Conservation (phyloP, 169 alveolate species). For the Plasmodium cynomolgi region DNA sequence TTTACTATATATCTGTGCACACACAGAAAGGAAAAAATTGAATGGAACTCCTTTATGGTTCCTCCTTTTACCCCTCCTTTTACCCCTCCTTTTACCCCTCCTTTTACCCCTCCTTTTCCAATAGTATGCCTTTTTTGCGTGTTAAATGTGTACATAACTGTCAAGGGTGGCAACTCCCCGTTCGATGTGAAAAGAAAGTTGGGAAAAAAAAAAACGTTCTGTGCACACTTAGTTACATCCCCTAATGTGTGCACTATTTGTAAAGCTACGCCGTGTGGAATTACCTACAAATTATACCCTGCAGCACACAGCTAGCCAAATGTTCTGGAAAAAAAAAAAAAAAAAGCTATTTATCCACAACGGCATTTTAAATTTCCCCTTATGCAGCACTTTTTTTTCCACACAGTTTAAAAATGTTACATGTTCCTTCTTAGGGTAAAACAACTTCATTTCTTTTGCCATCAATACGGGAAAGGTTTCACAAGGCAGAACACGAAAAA, state of each 20-base stretch:
- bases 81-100: too few species aligned
- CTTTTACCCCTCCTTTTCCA: not conserved
- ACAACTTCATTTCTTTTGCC: not conserved
- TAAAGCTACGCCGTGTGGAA: not conserved
- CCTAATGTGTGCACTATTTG: conserved; percentile 29
- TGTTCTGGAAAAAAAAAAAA: conserved; percentile 15
- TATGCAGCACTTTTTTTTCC: not conserved
- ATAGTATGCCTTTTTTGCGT: not conserved
- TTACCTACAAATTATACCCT: not conserved
- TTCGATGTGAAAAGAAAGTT: not conserved
- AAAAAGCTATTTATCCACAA: not conserved
- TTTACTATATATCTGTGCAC: conserved; percentile 3
- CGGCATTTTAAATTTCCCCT: not conserved
- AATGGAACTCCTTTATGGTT: not conserved
- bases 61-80: not conserved
- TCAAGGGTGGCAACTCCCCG: not conserved
- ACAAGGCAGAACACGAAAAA: not conserved
- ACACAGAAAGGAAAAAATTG: conserved; percentile 18
- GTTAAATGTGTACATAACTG: conserved; percentile 10
- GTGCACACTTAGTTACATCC: not conserved
- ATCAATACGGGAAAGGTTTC: not conserved
- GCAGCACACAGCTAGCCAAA: conserved; percentile 53
- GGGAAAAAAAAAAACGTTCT: not conserved
- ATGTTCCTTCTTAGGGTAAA: not conserved
- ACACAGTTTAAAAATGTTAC: not conserved